Percentiles rank a stretch among this genome's conserved stretches.
Evolutionary conservation across 306 rosid genomes (phyloP).

Genomic region (Citrullus colocynthis): DNA sequence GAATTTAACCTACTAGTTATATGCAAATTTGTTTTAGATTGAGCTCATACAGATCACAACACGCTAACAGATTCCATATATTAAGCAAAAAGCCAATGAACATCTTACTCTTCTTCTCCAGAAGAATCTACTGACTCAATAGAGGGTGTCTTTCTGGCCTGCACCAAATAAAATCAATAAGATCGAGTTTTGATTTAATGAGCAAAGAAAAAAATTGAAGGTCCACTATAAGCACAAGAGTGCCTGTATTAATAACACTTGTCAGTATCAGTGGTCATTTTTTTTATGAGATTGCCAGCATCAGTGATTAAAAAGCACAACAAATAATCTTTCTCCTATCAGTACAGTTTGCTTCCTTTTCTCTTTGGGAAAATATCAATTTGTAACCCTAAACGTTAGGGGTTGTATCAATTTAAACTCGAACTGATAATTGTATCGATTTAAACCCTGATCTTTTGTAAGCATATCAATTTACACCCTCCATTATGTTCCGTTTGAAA

Average conservation of each 20-base stretch:
- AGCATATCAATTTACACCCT: too few species aligned
- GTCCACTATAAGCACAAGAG: neutral
- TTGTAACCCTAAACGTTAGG: too few species aligned
- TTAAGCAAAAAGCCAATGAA: neutral
- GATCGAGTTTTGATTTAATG: neutral
- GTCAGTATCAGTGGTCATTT: neutral
- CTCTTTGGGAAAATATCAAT: too few species aligned
- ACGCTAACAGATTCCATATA: neutral
- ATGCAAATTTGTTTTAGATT: neutral
- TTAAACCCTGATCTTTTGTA: too few species aligned
- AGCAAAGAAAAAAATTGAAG: neutral
- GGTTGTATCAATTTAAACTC: too few species aligned
- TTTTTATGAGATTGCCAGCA: neutral
- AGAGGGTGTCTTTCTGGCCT: conserved; percentile 85
- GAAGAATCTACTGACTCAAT: conserved; percentile 95
- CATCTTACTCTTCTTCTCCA: conserved; percentile 96
- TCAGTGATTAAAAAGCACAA: neutral
- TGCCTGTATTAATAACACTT: neutral
- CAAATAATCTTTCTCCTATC: neutral
- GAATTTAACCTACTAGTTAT: neutral
- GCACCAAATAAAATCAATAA: conserved; percentile 21
- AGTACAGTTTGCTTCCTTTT: neutral
- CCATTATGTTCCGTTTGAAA: too few species aligned
- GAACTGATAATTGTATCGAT: too few species aligned
- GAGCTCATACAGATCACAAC: neutral